Conservation (phyloP, 1,284 basidiomycete species). For the Meripilus lineatus region DNA sequence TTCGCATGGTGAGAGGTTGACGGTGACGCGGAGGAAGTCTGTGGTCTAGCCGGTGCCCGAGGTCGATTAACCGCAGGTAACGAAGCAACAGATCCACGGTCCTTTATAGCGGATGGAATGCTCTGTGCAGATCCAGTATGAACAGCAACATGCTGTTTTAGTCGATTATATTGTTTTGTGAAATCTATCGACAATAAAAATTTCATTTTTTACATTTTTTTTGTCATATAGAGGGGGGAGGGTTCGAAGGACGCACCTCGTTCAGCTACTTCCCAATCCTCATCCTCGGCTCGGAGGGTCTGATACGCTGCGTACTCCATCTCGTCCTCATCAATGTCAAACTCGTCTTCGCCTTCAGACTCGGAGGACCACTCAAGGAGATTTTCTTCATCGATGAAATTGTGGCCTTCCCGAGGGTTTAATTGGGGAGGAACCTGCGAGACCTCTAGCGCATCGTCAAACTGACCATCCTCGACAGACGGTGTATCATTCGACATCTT, state of each 20-base stretch:
- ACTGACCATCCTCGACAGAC: slow-evolving; percentile 24
- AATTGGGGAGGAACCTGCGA: background rate
- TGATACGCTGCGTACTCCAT: slow-evolving; percentile 36
- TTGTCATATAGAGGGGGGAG: background rate
- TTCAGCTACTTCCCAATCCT: slow-evolving; percentile 88
- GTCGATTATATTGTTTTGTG: slow-evolving; percentile 93
- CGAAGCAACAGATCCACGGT: slow-evolving; percentile 46
- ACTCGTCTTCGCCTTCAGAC: slow-evolving; percentile 20
- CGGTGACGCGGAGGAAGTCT: slow-evolving; percentile 2
- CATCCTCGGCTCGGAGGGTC: slow-evolving; percentile 70
- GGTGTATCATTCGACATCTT: background rate
- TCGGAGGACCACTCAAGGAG: slow-evolving; percentile 23
- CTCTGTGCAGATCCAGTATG: slow-evolving; percentile 63
- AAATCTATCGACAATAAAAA: slow-evolving; percentile 61
- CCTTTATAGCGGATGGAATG: slow-evolving; percentile 43
- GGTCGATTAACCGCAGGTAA: slow-evolving; percentile 76
- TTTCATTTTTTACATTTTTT: too few relatives aligned
- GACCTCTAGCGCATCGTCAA: slow-evolving; percentile 25
- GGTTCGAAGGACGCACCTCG: slow-evolving; percentile 41
- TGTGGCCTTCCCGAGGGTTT: slow-evolving; percentile 20
- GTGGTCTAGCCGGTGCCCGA: slow-evolving; percentile 20
- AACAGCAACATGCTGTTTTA: slow-evolving; percentile 79
- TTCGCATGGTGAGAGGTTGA: slow-evolving; percentile 23
- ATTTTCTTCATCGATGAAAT: slow-evolving; percentile 25
- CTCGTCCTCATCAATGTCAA: slow-evolving; percentile 23